Evolutionary conservation across 208 protist genomes (phyloP).

Genomic region (Jaenimonas drosophilae): DNA sequence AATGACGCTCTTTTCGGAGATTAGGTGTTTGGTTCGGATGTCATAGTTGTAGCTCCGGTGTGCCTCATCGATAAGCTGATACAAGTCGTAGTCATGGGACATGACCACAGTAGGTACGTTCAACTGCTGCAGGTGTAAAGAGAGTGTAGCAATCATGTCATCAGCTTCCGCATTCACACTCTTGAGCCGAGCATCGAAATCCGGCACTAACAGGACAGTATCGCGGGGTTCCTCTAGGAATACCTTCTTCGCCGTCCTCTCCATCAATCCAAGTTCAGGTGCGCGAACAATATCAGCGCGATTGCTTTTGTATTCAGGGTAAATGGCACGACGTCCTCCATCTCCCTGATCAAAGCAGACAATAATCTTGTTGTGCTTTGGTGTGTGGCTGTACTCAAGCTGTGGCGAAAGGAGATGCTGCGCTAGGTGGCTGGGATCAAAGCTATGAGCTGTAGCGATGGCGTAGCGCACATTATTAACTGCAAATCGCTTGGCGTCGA

Average conservation of each 20-base stretch:
- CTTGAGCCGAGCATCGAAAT: slow-evolving; percentile 52
- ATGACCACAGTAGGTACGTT: slow-evolving; percentile 75
- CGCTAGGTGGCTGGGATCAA: slow-evolving; percentile 72
- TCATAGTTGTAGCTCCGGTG: slow-evolving; percentile 75
- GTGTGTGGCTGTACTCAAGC: slow-evolving; percentile 77
- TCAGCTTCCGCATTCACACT: slow-evolving; percentile 81
- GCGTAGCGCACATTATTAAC: slow-evolving; percentile 73
- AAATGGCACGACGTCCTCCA: slow-evolving; percentile 69
- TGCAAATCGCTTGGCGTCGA: slow-evolving; percentile 71
- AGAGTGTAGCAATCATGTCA: slow-evolving; percentile 84
- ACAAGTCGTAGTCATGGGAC: slow-evolving; percentile 86
- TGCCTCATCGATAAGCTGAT: slow-evolving; percentile 78
- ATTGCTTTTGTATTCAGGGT: slow-evolving; percentile 74
- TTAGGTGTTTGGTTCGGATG: slow-evolving; percentile 80
- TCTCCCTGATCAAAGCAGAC: slow-evolving; percentile 88
- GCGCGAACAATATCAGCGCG: slow-evolving; percentile 19
- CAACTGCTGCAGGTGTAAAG: slow-evolving; percentile 58
- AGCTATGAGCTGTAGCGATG: slow-evolving; percentile 77
- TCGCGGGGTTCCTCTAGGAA: slow-evolving; percentile 62
- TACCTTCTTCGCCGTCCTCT: slow-evolving; percentile 73
- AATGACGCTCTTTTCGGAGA: slow-evolving; percentile 74
- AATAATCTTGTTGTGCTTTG: slow-evolving; percentile 81
- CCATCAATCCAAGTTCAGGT: slow-evolving; percentile 55
- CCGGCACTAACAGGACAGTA: slow-evolving; percentile 63
- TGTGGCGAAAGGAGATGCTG: slow-evolving; percentile 83